Percentiles rank a stretch among this genome's conserved stretches.
Conservation (phyloP, 2,329 filamentous ascomycete genomes). For the Scedosporium apiospermum region DNA sequence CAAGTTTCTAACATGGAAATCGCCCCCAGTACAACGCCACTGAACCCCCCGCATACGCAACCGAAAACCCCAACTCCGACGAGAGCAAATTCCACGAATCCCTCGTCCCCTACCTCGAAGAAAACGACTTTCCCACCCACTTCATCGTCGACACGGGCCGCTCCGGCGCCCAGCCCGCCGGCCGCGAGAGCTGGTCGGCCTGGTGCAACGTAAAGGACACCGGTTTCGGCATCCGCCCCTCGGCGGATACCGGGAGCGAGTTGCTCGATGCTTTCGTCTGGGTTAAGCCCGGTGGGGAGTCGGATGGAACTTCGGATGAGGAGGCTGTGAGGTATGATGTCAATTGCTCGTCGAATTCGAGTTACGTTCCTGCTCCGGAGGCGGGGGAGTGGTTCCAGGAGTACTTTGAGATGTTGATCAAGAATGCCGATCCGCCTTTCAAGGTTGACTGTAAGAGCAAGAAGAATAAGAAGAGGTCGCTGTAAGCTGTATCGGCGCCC, state of each 20-base stretch:
- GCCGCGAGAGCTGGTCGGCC: conserved; percentile 52
- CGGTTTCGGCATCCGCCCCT: conserved; percentile 56
- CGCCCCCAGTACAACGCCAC: conserved; percentile 24
- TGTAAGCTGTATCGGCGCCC: too few relatives aligned
- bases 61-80: conserved; percentile 38
- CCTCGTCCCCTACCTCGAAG: conserved; percentile 52
- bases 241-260: conserved; percentile 48
- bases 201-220: conserved; percentile 59
- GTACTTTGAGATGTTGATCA: conserved; percentile 48
- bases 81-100: conserved; percentile 49
- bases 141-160: conserved; percentile 32
- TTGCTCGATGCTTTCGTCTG: conserved; percentile 59
- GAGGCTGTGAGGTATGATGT: conserved; percentile 27
- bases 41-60: conserved; percentile 34
- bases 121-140: conserved; percentile 32
- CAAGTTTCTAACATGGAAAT: not conserved
- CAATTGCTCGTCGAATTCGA: conserved; percentile 39
- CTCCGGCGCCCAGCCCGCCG: conserved; percentile 48
- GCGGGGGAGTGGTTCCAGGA: conserved; percentile 60
- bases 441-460: conserved; percentile 11
- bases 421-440: conserved; percentile 46
- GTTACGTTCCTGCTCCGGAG: conserved; percentile 57
- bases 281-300: conserved; percentile 60
- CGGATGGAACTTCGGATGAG: conserved; percentile 38
- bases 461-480: not conserved